A percentile compares a stretch with the other conserved stretches of the same genome.
Evolutionary conservation across 2,329 filamentous ascomycete genomes (phyloP).

Genomic region (Calonectria pseudoreteaudii): DNA sequence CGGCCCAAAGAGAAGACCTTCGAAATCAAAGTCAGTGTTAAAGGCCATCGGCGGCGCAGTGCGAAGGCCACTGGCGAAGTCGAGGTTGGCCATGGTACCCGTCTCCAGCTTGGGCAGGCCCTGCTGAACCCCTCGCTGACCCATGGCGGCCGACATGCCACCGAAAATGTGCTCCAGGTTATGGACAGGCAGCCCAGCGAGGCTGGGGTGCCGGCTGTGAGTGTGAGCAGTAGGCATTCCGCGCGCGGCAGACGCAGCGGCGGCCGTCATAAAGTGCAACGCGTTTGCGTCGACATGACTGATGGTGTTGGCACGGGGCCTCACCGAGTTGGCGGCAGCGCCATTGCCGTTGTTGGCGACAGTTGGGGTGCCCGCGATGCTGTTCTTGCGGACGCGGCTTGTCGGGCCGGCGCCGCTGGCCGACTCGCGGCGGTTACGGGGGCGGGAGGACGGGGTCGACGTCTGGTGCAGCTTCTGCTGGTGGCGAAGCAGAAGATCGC

Average conservation of each 20-base stretch:
- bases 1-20: constrained; percentile 74
- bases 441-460: constrained; percentile 86
- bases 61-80: constrained; percentile 76
- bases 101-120: constrained; percentile 88
- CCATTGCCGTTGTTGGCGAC: constrained; percentile 48
- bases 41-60: constrained; percentile 80
- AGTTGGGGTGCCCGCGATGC: constrained; percentile 73
- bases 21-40: constrained; percentile 62
- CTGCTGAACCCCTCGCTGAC: constrained; percentile 74
- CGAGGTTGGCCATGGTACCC: constrained; percentile 72
- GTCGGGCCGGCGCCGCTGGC: constrained; percentile 77
- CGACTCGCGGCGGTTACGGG: constrained; percentile 91
- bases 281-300: constrained; percentile 87
- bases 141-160: constrained; percentile 77
- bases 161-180: constrained; percentile 73
- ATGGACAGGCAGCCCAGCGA: constrained; percentile 74
- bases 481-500: constrained; percentile 91
- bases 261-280: constrained; percentile 75
- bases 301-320: constrained; percentile 95
- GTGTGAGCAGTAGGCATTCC: constrained; percentile 67
- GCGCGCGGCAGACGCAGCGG: constrained; percentile 64
- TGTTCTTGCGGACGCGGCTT: constrained; percentile 90
- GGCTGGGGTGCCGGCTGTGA: constrained; percentile 80
- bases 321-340: constrained; percentile 70
- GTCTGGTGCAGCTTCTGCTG: constrained; percentile 99